Evolutionary conservation across 2,329 filamentous ascomycete species (phyloP).

Genomic region (Endocalyx cinctus): DNA sequence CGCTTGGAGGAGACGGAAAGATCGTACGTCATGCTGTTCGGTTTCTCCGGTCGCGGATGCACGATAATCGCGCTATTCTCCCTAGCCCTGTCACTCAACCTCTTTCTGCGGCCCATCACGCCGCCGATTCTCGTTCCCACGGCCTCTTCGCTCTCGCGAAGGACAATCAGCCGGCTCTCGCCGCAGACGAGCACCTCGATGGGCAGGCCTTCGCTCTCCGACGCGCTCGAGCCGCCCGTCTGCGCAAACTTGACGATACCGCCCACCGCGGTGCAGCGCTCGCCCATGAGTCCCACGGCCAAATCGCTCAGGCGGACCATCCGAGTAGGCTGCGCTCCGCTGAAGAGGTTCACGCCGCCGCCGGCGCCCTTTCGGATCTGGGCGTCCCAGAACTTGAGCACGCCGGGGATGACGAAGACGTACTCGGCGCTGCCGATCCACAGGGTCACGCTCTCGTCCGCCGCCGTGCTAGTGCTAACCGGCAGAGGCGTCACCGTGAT

Average conservation of each 20-base stretch:
- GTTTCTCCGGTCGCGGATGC: slow-evolving; percentile 40
- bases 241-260: slow-evolving; percentile 36
- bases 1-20: slow-evolving; percentile 33
- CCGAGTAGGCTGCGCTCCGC: slow-evolving; percentile 47
- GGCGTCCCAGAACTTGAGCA: slow-evolving; percentile 56
- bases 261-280: slow-evolving; percentile 49
- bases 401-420: slow-evolving; percentile 50
- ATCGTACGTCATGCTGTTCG: slow-evolving; percentile 42
- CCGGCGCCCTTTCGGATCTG: slow-evolving; percentile 48
- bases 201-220: slow-evolving; percentile 35
- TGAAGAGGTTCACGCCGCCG: slow-evolving; percentile 52
- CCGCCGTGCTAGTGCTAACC: slow-evolving; percentile 35
- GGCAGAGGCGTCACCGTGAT: slow-evolving; percentile 46
- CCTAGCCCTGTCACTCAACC: slow-evolving; percentile 32
- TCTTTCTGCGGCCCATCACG: slow-evolving; percentile 26
- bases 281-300: slow-evolving; percentile 49
- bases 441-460: slow-evolving; percentile 51
- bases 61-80: slow-evolving; percentile 49
- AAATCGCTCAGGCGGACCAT: slow-evolving; percentile 54
- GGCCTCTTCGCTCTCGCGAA: slow-evolving; percentile 48
- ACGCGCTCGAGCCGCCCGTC: slow-evolving; percentile 17
- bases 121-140: slow-evolving; percentile 39
- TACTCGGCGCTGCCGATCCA: slow-evolving; percentile 55
- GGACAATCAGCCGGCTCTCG: slow-evolving; percentile 50
- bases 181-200: slow-evolving; percentile 52